Base-by-base conservation (phyloP, 306 rosid species). In the Fagus sylvatica region DNA sequence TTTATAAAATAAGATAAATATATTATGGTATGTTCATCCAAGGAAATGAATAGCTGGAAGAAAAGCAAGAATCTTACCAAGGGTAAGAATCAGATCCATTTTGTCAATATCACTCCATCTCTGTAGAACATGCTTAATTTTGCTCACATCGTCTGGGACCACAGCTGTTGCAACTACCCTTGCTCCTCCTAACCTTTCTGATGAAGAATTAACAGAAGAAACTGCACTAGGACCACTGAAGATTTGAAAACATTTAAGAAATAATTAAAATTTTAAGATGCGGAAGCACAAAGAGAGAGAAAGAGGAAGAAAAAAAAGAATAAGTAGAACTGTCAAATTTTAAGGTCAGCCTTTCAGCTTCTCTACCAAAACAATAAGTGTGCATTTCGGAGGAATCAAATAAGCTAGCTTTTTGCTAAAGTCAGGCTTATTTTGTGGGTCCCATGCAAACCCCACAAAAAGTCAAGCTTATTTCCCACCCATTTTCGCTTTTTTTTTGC, bases 171-270 rank as follows among this genome's bases (percentile, higher is more conserved):
- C 88, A 69, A 84, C 93, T 72, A 94, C 90, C 81, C 72, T 84
- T 7, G 91, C 97, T 72, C 98, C 98, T 80, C 97, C 98, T 79
- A 94, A 80, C 75, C 80, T 90, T 79, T 86, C 97, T 33, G 98
- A 88, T 33, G 92, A 92, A 51, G 97, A 87, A 85, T 86, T 86
- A 48, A 94, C 78, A 72, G 89, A 91, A 71, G 98, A 92, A 83
- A 94, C 92, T 68, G 97, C 97, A 88, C 95, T 85, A 64, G 98
- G 97, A 80, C 97, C 97, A 75, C 98, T 92, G 89, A 13, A 77
- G 51, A 71, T 76, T 71, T 74, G 36, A 73, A 72, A 61, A 62
- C 51, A 54, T 34, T 74, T 51, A 42, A 59, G 60, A 61, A 53
- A 76, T 69, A 71, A 80, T 73, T 33, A 6, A 65, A 16, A 81